Base-by-base conservation (phyloP, 192 early-diverging fungal genomes). In the Umbelopsis sp. region DNA sequence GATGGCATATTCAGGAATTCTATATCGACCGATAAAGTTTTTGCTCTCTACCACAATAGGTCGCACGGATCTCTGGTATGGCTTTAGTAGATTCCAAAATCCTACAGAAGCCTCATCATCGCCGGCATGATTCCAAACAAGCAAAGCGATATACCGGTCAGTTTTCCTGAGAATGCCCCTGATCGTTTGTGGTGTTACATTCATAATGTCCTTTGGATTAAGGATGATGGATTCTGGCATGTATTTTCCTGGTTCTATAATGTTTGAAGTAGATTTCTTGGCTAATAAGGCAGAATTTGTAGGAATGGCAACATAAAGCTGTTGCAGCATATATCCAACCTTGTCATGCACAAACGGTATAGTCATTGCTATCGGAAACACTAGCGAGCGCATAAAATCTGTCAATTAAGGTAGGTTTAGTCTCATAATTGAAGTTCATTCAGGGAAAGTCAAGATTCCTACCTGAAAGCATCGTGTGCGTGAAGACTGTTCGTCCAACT, bases 191-290 rank as follows among this genome's bases (percentile, higher is more conserved):
- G 9, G 56, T 29, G 29, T 0, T 2, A 34, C 11, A 32, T 62
- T 32, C 14, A 62, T 34, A n/a, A 26, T 34, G 31, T 62, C 31
- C 31, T 62, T 62, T 31, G 56, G 56, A 34, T 34, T 34, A 6
- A 62, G 14, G 7, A 34, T 32, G 16, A 26, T 2, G 2, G 56
- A 34, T 11, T 62, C 56, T 29, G 56, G 26, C 2, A 62, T n/a
- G 31, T 20, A 62, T 62, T 62, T 62, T 20, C 56, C 56, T 29
- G 56, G 56, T 31, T 62, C 56, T 14, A 62, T 34, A 11, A 62
- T 62, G 31, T 5, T 62, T 62, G 29, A 34, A 14, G 17, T 12
- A 32, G 29, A n/a, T 32, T 62, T 62, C 56, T 32, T 34, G 7
- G 56, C 56, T 4, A 62, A 32, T n/a, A 62, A 11, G 0, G 56